Base-by-base conservation (phyloP, 768 basidiomycete genomes). In the Tylopilus rubrobrunneus region DNA sequence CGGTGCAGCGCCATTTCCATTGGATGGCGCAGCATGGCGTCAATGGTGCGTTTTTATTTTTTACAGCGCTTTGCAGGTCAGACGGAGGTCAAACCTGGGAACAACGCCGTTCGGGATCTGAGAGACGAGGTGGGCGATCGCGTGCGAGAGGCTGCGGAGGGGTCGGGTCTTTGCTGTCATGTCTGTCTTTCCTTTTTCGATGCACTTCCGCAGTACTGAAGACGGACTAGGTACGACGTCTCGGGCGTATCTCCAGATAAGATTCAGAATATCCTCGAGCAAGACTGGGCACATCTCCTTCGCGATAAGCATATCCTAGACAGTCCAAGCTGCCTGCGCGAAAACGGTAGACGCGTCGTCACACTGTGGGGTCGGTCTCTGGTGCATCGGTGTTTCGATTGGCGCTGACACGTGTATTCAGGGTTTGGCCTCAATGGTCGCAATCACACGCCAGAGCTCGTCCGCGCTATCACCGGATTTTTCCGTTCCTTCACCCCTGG, bases 21-120 rank as follows among this genome's bases (percentile, higher is more conserved):
- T 89, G 87, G 89, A 92, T 93, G 91, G 87, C 88, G 6, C 73
- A 81, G 58, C 84, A 89, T 57, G 83, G 84, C 43, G 80, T 93
- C 37, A 87, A 92, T 55, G 91, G 90, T 12, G 88, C 80, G 2
- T n/a, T n/a, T n/a, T n/a, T n/a, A n/a, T n/a, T 91, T 92, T 66
- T 65, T 92, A 19, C 90, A 92, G 67, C 83, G 91, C 4, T 92
- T 91, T 63, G 79, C 79, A 2, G 78, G 82, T 3, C 79, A 89
- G 62, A 84, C 82, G 40, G 87, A 89, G 62, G 41, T 77, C 36
- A 70, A 82, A 33, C 74, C 77, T 8, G 73, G 73, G 0, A 80
- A 79, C 50, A 71, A 78, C n/a, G 86, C 80, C 3, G 78, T 89
- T 19, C 73, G 78, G 57, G 67, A 78, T 15, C 70, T 87, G 49